Evolutionary conservation across 371 early-diverging fungal genomes (phyloP).

Genomic region (Zopfochytrium polystomum): DNA sequence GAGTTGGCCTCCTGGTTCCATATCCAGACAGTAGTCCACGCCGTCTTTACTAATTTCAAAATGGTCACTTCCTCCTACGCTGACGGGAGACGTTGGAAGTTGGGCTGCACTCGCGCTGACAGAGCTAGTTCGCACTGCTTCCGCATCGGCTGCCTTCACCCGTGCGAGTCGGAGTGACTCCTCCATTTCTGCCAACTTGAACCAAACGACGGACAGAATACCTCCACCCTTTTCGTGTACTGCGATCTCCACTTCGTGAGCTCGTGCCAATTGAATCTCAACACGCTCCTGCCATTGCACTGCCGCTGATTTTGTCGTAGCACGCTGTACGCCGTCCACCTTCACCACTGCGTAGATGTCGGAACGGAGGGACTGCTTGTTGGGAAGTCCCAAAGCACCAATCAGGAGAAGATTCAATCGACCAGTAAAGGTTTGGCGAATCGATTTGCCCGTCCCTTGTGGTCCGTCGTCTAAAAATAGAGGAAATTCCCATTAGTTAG

Average conservation of each 20-base stretch:
- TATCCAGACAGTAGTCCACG: slow-evolving; percentile 67
- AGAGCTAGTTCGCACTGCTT: slow-evolving; percentile 7
- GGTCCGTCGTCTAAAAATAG: too few relatives aligned
- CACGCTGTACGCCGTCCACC: slow-evolving; percentile 75
- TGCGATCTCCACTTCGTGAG: slow-evolving; percentile 86
- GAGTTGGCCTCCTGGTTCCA: slow-evolving; percentile 88
- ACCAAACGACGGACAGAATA: slow-evolving; percentile 46
- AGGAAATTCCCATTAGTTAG: too few relatives aligned
- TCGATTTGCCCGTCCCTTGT: too few relatives aligned
- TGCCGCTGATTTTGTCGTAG: slow-evolving; percentile 65
- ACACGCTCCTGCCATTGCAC: slow-evolving; percentile 82
- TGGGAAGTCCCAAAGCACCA: slow-evolving; percentile 35
- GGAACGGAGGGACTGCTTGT: slow-evolving; percentile 34
- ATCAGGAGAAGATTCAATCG: slow-evolving; percentile 31
- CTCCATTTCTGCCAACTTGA: slow-evolving; percentile 43
- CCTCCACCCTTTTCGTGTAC: slow-evolving; percentile 60
- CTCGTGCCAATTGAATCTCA: slow-evolving; percentile 78
- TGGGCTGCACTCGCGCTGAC: slow-evolving; percentile 4
- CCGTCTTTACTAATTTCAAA: slow-evolving; percentile 4
- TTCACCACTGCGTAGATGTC: slow-evolving; percentile 74
- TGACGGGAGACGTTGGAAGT: neutral
- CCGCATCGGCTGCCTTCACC: slow-evolving; percentile 3
- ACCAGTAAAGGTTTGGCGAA: slow-evolving; percentile 65
- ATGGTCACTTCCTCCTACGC: neutral
- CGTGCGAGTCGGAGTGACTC: slow-evolving; percentile 21